Base-by-base conservation (phyloP, 345 rosid species). In the Kandelia obovata region DNA sequence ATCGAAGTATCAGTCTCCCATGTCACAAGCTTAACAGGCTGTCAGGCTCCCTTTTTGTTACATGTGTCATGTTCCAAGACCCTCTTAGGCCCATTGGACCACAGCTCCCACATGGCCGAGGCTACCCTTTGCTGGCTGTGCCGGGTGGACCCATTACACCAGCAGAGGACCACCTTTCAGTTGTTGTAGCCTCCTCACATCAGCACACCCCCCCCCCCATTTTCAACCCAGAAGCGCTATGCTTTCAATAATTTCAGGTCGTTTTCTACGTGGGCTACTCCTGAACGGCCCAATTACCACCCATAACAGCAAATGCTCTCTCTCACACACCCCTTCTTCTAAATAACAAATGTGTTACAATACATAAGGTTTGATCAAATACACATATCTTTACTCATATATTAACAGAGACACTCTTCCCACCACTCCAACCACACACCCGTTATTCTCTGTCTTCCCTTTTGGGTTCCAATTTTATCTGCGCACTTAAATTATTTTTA, bases 91-190 rank as follows among this genome's bases (percentile, higher is more conserved):
- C 57, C 27, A 56, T 19, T 71, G 87, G 89, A 85, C 89, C 87
- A 83, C 85, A 19, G 1, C 47, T 51, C 66, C 84, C 89, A 83
- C 81, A 83, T 74, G 87, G 78, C 80, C 52, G 1, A 25, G 81
- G 75, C 79, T 84, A 74, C 49, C 76, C 82, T 51, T 72, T 76
- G 86, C 79, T 81, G 79, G 86, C 75, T 47, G 34, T 62, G 87
- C 85, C 89, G 74, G 77, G 34, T 69, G 79, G 85, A 78, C 75
- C 87, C 72, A 21, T 56, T 56, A 21, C 59, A 25, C 6, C 10
- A 23, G 31, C 25, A 11, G 28, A 56, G 6, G 28, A 25, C 59
- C 6, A 25, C 59, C 30, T 9, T 2, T 8, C 58, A 10, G 30
- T 3, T 55, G 2, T 11, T 28, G 10, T 56, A 3, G 28, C 17